Base-by-base conservation (phyloP, 768 basidiomycete species). In the Strobilomyces echinocephalus region DNA sequence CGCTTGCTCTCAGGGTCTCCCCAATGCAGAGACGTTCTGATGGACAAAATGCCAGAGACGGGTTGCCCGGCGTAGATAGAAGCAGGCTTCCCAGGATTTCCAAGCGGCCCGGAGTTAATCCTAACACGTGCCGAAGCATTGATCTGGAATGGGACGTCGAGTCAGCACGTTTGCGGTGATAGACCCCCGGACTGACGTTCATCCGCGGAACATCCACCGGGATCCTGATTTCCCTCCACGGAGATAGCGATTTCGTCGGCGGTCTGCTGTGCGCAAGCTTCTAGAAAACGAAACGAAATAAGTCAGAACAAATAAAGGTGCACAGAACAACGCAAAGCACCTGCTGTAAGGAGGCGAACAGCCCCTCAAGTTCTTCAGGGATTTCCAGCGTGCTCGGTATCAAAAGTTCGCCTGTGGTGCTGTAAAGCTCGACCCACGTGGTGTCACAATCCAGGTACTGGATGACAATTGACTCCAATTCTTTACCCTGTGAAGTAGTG, bases 41-140 rank as follows among this genome's bases (percentile, higher is more conserved):
- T 81, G 1, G 73, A 76, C 33, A 97, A 69, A 11, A 73, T 74
- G 1, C 84, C 84, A 16, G 81, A 73, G n/a, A 95, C 79, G 0
- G 93, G 89, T 60, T 95, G 90, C 0, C 95, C 95, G 21, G 94
- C 92, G 62, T 91, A 94, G 59, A 88, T 72, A 3, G 79, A 74
- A 5, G 71, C 64, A 14, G 67, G 51, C 41, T 68, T 64, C 31
- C 63, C 63, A 35, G 62, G 57, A 49, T 62, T 69, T 53, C 72
- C 57, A 47, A 77, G 76, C 5, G 79, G 73, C 36, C 78, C 73
- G 36, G 80, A 63, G 16, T 77, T 53, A 26, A 86, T 66, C 44
- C 67, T 70, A 43, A 90, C 72, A 38, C 73, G 71, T 7, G 79
- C 80, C 28, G 83, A 79, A 16, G 85, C 84, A 38, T 86, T 75